A percentile compares a stretch with the other conserved stretches of the same genome.
Evolutionary conservation across 495 filamentous ascomycete species (phyloP).

Genomic region (Lepraria neglecta): DNA sequence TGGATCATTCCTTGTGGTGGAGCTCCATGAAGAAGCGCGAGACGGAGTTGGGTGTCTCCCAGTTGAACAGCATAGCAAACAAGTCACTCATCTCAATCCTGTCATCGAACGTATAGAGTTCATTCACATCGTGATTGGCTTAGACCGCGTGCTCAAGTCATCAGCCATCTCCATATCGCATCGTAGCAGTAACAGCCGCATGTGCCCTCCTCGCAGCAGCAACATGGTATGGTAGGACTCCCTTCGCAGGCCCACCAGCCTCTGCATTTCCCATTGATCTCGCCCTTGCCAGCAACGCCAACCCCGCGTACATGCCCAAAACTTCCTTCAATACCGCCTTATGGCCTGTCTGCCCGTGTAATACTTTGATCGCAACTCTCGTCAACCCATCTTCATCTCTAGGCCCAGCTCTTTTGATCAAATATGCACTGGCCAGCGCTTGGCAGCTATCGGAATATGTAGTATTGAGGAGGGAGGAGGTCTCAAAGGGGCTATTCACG

Average conservation of each 20-base stretch:
- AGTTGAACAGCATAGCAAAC: too few relatives aligned
- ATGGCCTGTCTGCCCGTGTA: slow-evolving; percentile 48
- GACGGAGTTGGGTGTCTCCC: too few relatives aligned
- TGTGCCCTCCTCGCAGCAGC: slow-evolving; percentile 50
- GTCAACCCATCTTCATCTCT: slow-evolving; percentile 56
- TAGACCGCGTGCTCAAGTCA: neutral
- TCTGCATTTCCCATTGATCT: slow-evolving; percentile 40
- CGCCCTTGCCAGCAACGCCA: slow-evolving; percentile 65
- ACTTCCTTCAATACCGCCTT: slow-evolving; percentile 64
- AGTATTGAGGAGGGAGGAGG: slow-evolving; percentile 62
- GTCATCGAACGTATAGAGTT: too few relatives aligned
- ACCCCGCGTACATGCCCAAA: slow-evolving; percentile 65
- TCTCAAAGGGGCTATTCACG: slow-evolving; percentile 41
- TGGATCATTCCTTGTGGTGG: too few relatives aligned
- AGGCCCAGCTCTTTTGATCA: slow-evolving; percentile 65
- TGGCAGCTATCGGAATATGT: slow-evolving; percentile 58
- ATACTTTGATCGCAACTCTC: slow-evolving; percentile 58
- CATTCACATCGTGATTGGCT: too few relatives aligned
- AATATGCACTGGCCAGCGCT: slow-evolving; percentile 63
- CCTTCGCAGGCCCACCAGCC: slow-evolving; percentile 52
- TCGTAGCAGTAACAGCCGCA: slow-evolving; percentile 12
- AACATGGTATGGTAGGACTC: slow-evolving; percentile 79
- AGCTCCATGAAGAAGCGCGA: too few relatives aligned
- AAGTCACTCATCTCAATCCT: too few relatives aligned
- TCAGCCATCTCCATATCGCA: slow-evolving; percentile 16